phyloP scores from a whole-genome alignment of 306 rosid species.

The Begonia loranthoides region DNA sequence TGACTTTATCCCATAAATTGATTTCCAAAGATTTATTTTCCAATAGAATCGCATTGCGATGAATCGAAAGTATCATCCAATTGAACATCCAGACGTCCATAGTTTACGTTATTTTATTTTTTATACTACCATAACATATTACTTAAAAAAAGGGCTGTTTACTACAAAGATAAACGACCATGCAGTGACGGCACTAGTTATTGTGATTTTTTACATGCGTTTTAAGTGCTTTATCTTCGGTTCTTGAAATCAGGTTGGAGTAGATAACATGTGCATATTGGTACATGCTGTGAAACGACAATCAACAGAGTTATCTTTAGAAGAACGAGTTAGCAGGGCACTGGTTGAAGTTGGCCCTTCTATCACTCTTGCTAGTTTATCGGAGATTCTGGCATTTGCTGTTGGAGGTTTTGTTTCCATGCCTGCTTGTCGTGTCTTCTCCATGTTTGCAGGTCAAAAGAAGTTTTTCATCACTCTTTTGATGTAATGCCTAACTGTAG shows the following conservation, averaged over 20 bases:
- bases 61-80: too few species aligned
- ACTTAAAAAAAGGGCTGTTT: too few species aligned
- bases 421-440: slow-evolving; percentile 99
- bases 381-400: slow-evolving; percentile 91
- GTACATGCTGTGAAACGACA: slow-evolving; percentile 91
- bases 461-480: slow-evolving; percentile 5
- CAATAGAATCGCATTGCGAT: too few species aligned
- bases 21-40: too few species aligned
- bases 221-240: slow-evolving; percentile 7
- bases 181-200: too few species aligned
- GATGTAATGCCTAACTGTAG: neutral
- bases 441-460: slow-evolving; percentile 86
- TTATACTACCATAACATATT: too few species aligned
- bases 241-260: slow-evolving; percentile 68
- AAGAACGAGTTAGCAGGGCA: slow-evolving; percentile 70
- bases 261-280: slow-evolving; percentile 94
- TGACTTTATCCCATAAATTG: too few species aligned
- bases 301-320: slow-evolving; percentile 48
- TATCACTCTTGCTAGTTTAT: slow-evolving; percentile 77
- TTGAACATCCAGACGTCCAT: too few species aligned
- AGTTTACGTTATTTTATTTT: too few species aligned
- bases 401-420: slow-evolving; percentile 85
- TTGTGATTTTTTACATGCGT: too few species aligned
- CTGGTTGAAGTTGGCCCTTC: slow-evolving; percentile 96
- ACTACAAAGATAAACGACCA: too few species aligned